Evolutionary conservation across 306 rosid genomes (phyloP).

Genomic region (Fragaria ananassa): DNA sequence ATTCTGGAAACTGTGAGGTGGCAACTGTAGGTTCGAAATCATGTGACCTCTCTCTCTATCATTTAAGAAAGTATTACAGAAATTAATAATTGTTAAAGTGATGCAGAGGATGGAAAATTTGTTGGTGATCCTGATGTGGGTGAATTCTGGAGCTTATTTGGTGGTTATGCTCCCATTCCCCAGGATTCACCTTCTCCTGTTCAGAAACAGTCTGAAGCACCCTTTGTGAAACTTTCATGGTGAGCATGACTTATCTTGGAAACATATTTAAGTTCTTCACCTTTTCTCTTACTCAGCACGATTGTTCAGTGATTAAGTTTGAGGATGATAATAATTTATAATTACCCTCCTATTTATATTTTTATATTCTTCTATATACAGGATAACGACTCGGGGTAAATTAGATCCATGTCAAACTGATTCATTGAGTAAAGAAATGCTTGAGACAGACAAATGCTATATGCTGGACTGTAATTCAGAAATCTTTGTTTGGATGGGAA

Average conservation of each 20-base stretch:
- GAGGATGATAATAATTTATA: slow-evolving; percentile 5
- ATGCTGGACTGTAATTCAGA: slow-evolving; percentile 83
- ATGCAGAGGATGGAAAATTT: slow-evolving; percentile 94
- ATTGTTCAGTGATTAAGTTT: slow-evolving; percentile 8
- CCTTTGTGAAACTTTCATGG: slow-evolving; percentile 59
- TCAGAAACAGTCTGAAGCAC: slow-evolving; percentile 38
- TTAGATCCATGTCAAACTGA: slow-evolving; percentile 48
- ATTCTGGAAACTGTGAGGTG: slow-evolving; percentile 74
- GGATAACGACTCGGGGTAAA: slow-evolving; percentile 84
- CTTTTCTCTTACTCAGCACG: slow-evolving; percentile 5
- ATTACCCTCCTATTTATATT: background rate
- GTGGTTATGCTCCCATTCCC: slow-evolving; percentile 96
- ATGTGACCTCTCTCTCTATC: slow-evolving; percentile 20
- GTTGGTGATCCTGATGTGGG: slow-evolving; percentile 95
- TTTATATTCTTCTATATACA: slow-evolving; percentile 33
- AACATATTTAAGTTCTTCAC: background rate
- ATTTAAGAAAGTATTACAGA: slow-evolving; percentile 15
- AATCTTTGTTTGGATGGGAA: slow-evolving; percentile 93
- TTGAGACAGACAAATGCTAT: slow-evolving; percentile 82
- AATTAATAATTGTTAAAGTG: slow-evolving; percentile 25
- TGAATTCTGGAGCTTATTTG: slow-evolving; percentile 96
- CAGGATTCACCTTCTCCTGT: slow-evolving; percentile 58
- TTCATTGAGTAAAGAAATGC: slow-evolving; percentile 56
- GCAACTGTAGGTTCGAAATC: slow-evolving; percentile 76
- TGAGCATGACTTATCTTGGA: slow-evolving; percentile 28